Percentiles rank a stretch among this genome's conserved stretches.
phyloP scores from a whole-genome alignment of 2,329 filamentous ascomycete genomes.

The Fusarium circinatum region DNA sequence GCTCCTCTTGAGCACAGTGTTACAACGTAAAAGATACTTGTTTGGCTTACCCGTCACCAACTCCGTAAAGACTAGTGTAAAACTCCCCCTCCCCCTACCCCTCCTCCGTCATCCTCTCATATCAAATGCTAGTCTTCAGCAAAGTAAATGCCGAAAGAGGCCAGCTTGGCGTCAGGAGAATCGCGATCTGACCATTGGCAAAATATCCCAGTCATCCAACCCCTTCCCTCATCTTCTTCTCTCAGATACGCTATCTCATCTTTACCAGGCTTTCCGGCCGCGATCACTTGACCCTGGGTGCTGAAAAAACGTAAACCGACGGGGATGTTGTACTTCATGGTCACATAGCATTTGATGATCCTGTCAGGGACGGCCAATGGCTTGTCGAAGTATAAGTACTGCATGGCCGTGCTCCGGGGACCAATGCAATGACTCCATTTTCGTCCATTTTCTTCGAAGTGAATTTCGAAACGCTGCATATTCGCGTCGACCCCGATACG shows the following conservation, averaged over 20 bases:
- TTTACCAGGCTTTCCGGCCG: rapidly evolving
- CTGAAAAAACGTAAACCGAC: neutral
- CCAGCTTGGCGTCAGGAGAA: neutral
- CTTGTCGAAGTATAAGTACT: neutral
- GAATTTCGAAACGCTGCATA: neutral
- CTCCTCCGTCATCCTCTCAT: neutral
- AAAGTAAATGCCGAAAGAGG: neutral
- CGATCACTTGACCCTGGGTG: neutral
- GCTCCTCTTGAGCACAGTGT: no score
- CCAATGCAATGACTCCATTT: neutral
- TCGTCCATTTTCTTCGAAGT: neutral
- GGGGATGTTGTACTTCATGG: rapidly evolving
- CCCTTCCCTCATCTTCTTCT: rapidly evolving
- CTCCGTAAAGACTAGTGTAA: no score
- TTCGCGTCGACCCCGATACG: neutral
- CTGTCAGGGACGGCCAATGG: no score
- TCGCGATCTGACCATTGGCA: neutral
- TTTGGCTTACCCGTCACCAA: no score
- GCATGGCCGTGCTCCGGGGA: neutral
- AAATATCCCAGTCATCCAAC: neutral
- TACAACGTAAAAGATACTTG: no score
- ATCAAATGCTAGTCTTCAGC: neutral
- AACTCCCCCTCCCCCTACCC: no score
- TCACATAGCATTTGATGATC: no score
- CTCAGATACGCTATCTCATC: neutral